Evolutionary conservation across 495 filamentous ascomycete species (phyloP), one percentile per base, ranked within the genome.

Genomic region (Podospora appendiculata): DNA sequence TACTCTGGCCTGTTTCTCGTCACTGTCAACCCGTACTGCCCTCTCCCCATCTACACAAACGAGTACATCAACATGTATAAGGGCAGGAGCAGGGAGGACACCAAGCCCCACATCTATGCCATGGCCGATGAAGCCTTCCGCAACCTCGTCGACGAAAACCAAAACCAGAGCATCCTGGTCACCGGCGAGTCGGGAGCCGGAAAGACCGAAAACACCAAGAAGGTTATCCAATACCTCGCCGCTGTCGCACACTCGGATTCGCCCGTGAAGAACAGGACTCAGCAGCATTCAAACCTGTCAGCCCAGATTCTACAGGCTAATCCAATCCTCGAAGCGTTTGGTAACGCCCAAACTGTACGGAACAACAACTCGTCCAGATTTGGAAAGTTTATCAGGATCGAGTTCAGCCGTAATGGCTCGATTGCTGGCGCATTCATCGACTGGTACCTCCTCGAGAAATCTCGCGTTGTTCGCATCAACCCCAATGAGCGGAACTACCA

Each of bases 291-390:
- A 2, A 89, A 89, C 50, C 80, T 99, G n/a, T 96, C 95, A 8
- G 88, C 95, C 58, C 94, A 97, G 68, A 99, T 99, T 16, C 73
- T 99, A 13, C 79, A 92, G 50, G 94, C 94, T 35, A 99, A 99
- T 69, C 94, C 94, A 0, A 99, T 99, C 34, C 82, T 99, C 9
- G 94, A 99, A 77, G 86, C 94, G 1, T 99, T 99, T 63, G 94
- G 94, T 13, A 99, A 99, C 58, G 93, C 94, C 5, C 94, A 99
- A 64, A 99, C 94, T 1, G 89, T 97, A 19, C 77, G 94, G 44
- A 99, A 99, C 61, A 92, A 99, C 74, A 99, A 99, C 67, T 97
- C 94, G 3, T 99, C 94, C 8, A 82, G 94, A 50, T 99, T 99
- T 66, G 94, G 94, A 55, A 99, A 99, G 70, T 99, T 99, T 66